phyloP scores from a whole-genome alignment of 2,329 filamentous ascomycete species.

The Nannizzia gypsea region DNA sequence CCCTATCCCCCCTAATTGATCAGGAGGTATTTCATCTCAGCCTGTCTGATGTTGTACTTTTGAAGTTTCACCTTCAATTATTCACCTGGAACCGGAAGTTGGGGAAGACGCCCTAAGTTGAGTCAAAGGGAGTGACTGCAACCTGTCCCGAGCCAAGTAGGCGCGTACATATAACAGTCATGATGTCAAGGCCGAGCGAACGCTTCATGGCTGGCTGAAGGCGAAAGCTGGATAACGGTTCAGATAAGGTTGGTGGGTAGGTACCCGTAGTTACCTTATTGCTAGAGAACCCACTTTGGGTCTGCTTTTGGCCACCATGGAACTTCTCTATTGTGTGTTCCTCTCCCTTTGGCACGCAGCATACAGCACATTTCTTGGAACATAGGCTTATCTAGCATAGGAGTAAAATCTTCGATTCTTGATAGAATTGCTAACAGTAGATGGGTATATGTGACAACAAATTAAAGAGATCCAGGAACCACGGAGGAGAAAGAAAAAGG shows the following conservation, averaged over 20 bases:
- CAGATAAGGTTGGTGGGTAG: not conserved
- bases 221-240: not conserved
- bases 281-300: not conserved
- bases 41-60: slow-evolving; percentile 18
- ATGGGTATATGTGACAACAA: slow-evolving; percentile 1
- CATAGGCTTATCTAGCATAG: too few species aligned
- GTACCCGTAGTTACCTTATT: not conserved
- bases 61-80: slow-evolving; percentile 17
- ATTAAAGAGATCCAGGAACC: not conserved
- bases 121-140: too few species aligned
- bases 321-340: too few species aligned
- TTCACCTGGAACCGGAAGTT: slow-evolving; percentile 16
- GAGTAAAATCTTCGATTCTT: not conserved
- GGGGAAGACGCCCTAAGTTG: slow-evolving; percentile 11
- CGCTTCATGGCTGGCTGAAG: not conserved
- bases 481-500: not conserved
- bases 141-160: too few species aligned
- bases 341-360: not conserved
- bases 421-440: not conserved
- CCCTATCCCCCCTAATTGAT: slow-evolving; percentile 8
- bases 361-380: not conserved
- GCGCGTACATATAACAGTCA: not conserved
- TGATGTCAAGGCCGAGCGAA: not conserved
- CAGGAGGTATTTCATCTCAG: slow-evolving; percentile 13
- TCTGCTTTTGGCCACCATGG: not conserved